phyloP scores from a whole-genome alignment of 192 early-diverging fungal genomes.

The Haplosporangium gracile region DNA sequence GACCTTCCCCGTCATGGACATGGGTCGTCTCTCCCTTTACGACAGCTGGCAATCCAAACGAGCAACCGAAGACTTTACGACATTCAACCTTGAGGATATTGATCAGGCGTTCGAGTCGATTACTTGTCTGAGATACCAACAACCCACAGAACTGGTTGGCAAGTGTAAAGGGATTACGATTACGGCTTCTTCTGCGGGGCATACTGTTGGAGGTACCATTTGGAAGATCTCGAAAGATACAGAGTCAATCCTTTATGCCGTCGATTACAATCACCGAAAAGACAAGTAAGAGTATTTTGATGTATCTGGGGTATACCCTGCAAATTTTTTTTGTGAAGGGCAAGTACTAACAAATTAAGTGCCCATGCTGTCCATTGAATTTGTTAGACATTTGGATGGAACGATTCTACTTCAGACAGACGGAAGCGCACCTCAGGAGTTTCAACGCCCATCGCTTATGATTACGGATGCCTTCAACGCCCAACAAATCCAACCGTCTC shows the following conservation, averaged over 20 bases:
- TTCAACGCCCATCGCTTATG: slow-evolving; percentile 87
- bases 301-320: not conserved
- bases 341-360: slow-evolving; percentile 37
- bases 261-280: slow-evolving; percentile 95
- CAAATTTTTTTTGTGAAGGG: not conserved
- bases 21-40: slow-evolving; percentile 88
- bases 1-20: slow-evolving; percentile 92
- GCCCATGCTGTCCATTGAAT: slow-evolving; percentile 47
- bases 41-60: slow-evolving; percentile 83
- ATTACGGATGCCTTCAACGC: slow-evolving; percentile 94
- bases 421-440: slow-evolving; percentile 72
- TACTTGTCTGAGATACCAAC: slow-evolving; percentile 86
- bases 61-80: slow-evolving; percentile 77
- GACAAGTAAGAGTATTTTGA: slow-evolving; percentile 74
- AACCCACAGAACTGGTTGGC: slow-evolving; percentile 80
- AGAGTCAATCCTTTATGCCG: slow-evolving; percentile 94
- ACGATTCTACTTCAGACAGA: slow-evolving; percentile 72
- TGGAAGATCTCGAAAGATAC: slow-evolving; percentile 98
- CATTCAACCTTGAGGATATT: slow-evolving; percentile 85
- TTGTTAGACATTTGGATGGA: slow-evolving; percentile 80
- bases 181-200: slow-evolving; percentile 93
- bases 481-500: slow-evolving; percentile 71
- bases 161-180: slow-evolving; percentile 89
- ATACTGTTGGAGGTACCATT: slow-evolving; percentile 95
- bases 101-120: slow-evolving; percentile 89